Evolutionary conservation across 179 eudicot species (phyloP).

Genomic region (Heliamphora pulchella): DNA sequence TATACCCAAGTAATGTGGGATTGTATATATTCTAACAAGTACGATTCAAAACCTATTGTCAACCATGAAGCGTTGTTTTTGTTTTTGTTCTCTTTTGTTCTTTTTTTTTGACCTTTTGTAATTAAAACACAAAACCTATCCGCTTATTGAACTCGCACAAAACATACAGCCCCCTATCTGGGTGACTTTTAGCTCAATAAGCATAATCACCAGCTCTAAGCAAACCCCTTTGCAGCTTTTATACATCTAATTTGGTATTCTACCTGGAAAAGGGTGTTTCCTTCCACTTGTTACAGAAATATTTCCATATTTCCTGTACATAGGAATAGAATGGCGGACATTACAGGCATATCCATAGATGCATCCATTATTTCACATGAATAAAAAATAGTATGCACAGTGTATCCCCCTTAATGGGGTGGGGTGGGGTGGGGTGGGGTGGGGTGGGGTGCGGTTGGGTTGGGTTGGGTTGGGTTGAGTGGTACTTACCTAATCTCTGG

Average conservation of each 20-base stretch:
- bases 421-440: too few relatives aligned
- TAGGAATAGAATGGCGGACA: not conserved
- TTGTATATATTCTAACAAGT: too few relatives aligned
- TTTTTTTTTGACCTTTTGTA: not conserved
- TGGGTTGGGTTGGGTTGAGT: too few relatives aligned
- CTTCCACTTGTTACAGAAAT: not conserved
- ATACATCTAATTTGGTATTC: not conserved
- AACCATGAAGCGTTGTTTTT: constrained; percentile 2
- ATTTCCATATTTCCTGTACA: not conserved
- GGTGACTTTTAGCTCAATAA: not conserved
- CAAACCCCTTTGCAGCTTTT: not conserved
- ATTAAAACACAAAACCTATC: not conserved
- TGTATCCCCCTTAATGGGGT: too few relatives aligned
- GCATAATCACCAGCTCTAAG: not conserved
- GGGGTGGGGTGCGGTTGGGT: too few relatives aligned
- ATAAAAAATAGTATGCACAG: not conserved
- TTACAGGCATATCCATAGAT: not conserved
- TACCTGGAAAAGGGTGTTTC: not conserved
- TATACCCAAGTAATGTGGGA: too few relatives aligned
- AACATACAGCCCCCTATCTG: too few relatives aligned
- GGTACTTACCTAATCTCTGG: too few relatives aligned
- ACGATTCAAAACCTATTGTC: not conserved
- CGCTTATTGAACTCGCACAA: not conserved
- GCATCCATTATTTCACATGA: not conserved
- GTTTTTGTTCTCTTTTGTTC: not conserved